phyloP scores from a whole-genome alignment of 495 filamentous ascomycete species.

The Aspergillus conjunctus region DNA sequence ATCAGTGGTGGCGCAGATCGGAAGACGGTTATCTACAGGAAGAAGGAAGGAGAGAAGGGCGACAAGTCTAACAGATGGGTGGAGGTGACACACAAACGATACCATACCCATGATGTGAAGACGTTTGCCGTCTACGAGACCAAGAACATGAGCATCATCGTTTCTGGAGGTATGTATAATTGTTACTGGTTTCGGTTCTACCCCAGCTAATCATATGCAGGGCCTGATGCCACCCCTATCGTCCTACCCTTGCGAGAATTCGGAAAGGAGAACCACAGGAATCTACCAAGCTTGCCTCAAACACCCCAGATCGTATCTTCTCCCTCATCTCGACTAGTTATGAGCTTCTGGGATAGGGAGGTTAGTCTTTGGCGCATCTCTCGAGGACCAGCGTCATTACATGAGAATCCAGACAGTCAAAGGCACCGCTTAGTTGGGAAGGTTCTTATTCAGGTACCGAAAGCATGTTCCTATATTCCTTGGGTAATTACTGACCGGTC shows the following conservation, averaged over 20 bases:
- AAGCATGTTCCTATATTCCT: neutral
- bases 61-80: constrained; percentile 71
- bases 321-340: constrained; percentile 67
- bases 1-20: constrained; percentile 91
- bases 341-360: constrained; percentile 93
- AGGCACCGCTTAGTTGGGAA: constrained; percentile 64
- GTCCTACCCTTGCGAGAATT: constrained; percentile 79
- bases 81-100: constrained; percentile 77
- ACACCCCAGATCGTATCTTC: constrained; percentile 68
- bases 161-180: constrained; percentile 74
- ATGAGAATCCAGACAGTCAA: constrained; percentile 48
- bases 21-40: constrained; percentile 76
- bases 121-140: constrained; percentile 89
- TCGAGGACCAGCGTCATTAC: constrained; percentile 41
- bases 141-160: constrained; percentile 77
- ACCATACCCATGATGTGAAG: constrained; percentile 93
- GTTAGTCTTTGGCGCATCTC: constrained; percentile 78
- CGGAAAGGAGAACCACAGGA: constrained; percentile 76
- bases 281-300: constrained; percentile 80
- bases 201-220: constrained; percentile 52
- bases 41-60: constrained; percentile 53
- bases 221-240: constrained; percentile 81
- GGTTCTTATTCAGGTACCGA: constrained; percentile 61
- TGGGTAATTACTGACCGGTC: neutral
- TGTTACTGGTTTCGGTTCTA: neutral